Percentiles rank a stretch among this genome's conserved stretches.
phyloP scores from a whole-genome alignment of 2,329 filamentous ascomycete genomes.

The Alternaria gaisen region DNA sequence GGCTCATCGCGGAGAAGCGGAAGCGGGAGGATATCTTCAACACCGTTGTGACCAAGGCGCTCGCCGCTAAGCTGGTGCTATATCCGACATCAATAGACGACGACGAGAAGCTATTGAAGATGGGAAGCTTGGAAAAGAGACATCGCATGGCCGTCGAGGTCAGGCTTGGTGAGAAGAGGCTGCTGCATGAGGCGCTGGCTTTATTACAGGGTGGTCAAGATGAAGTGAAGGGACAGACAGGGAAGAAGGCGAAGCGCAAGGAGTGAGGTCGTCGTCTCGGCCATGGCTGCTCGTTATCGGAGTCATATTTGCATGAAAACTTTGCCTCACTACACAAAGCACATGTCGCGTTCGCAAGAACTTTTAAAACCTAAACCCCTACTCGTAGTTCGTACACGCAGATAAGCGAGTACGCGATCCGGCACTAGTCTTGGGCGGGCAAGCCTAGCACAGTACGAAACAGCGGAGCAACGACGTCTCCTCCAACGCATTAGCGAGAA shows the following conservation, averaged over 20 bases:
- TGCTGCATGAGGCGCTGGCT: slow-evolving; percentile 28
- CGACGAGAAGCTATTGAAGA: slow-evolving; percentile 23
- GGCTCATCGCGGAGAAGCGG: slow-evolving; percentile 15
- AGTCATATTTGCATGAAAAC: no score
- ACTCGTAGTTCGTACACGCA: no score
- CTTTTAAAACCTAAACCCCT: no score
- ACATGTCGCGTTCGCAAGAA: no score
- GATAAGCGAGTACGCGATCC: no score
- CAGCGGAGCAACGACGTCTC: no score
- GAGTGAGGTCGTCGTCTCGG: background rate
- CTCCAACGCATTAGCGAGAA: no score
- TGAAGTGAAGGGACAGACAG: background rate
- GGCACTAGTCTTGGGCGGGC: no score
- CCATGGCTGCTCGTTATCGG: no score
- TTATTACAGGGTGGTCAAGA: background rate
- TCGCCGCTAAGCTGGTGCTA: slow-evolving; percentile 22
- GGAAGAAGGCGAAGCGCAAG: background rate
- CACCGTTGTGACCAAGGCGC: slow-evolving; percentile 11
- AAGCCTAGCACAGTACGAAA: no score
- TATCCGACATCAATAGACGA: slow-evolving; percentile 26
- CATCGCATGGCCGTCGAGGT: slow-evolving; percentile 32
- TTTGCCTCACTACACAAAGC: no score
- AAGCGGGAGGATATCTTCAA: slow-evolving; percentile 23
- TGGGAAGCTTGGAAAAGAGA: slow-evolving; percentile 16
- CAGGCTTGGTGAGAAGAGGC: slow-evolving; percentile 29